phyloP scores from a whole-genome alignment of 805 yeast species.

The Yarrowia osloensis region DNA sequence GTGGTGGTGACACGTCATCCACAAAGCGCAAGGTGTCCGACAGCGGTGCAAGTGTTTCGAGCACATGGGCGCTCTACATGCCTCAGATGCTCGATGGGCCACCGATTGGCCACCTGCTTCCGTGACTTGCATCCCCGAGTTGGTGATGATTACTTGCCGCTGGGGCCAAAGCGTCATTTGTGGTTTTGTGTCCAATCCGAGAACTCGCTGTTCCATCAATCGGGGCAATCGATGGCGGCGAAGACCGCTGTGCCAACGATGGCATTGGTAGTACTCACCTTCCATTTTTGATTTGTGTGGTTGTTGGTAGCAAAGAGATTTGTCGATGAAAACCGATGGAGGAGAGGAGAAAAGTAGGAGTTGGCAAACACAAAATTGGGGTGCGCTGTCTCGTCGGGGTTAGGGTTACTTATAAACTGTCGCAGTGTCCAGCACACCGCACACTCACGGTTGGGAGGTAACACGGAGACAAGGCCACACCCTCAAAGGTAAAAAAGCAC shows the following conservation, averaged over 20 bases:
- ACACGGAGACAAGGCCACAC: conserved; percentile 25
- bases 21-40: background rate
- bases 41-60: background rate
- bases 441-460: conserved; percentile 1
- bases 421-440: conserved; percentile 1
- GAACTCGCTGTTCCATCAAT: background rate
- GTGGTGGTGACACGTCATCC: conserved; percentile 28
- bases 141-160: background rate
- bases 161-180: conserved; percentile 13
- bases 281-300: conserved; percentile 33
- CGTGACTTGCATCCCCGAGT: background rate
- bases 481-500: conserved; percentile 12
- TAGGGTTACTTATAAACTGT: conserved; percentile 16
- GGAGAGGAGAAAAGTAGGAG: conserved; percentile 32
- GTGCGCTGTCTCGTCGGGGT: conserved; percentile 24
- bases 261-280: conserved; percentile 32
- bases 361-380: conserved; percentile 32
- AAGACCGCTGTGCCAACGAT: background rate
- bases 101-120: background rate
- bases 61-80: background rate
- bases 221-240: background rate
- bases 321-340: conserved; percentile 32
- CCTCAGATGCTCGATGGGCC: background rate
- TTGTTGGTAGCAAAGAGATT: conserved; percentile 29
- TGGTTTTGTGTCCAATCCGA: background rate